Evolutionary conservation across 768 basidiomycete species (phyloP), one percentile per base, ranked within the genome.

Genomic region (Rhodocollybia butyracea): DNA sequence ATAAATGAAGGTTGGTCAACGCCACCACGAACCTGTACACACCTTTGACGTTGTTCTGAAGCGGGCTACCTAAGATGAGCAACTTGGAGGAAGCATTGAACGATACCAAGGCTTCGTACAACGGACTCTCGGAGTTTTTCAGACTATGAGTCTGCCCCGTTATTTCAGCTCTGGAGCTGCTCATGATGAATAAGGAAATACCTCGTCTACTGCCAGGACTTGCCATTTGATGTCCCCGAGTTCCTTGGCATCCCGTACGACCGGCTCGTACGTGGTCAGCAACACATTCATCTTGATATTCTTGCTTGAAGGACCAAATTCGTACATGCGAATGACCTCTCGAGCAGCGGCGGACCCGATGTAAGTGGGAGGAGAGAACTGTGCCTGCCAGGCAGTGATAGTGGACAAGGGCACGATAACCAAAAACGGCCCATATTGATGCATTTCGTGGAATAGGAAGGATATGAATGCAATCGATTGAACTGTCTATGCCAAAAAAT

Each of bases 11-110:
- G 61, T 57, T 38, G 50, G 61, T 57, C n/a, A n/a, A 30, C 34
- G 39, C n/a, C 21, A 24, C 45, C 47, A 27, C 34, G 39, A n/a
- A 41, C 50, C 24, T 7, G 22, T 27, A 64, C 77, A 41, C 62
- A 94, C 95, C 95, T 78, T 94, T 98, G 63, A 99, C 96, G 67
- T 97, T 99, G 75, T 99, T 99, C 70, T 99, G 97, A 53, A 99
- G 76, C 24, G 97, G 97, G 2, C 97, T 99, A 15, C 97, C 97
- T 1, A 97, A 98, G 68, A 99, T 98, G 63, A 99, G 84, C 54
- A 99, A 80, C 73, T 96, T 94, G 34, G 91, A 94, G 3, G 89
- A 88, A 41, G 94, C 88, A 45, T 85, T 81, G 76, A 98, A 99
- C 59, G 90, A 83, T 64, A 83, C 79, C 53, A 99, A 77, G 4